Conservation (phyloP, 75 land plant species). For the Selaginella tamariscina region DNA sequence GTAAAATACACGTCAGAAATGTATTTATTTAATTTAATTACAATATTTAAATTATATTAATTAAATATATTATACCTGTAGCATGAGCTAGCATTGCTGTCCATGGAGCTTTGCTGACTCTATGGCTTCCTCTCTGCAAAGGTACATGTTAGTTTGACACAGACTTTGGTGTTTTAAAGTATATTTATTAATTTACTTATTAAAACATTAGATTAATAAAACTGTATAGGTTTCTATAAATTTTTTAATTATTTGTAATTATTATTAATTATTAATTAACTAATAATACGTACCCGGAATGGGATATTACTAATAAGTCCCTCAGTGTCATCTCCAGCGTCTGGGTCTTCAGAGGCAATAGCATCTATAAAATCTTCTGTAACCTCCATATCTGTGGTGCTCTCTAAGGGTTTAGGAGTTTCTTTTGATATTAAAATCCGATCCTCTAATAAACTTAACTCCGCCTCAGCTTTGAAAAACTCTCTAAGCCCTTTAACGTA, state of each 20-base stretch:
- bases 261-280: too few relatives aligned
- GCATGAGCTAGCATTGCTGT: constrained; percentile 8
- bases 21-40: background rate
- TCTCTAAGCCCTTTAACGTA: constrained; percentile 58
- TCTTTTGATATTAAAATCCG: background rate
- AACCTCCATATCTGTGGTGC: background rate
- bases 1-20: too few relatives aligned
- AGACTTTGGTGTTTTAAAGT: too few relatives aligned
- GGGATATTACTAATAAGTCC: constrained; percentile 40
- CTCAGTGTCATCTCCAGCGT: constrained; percentile 40
- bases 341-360: constrained; percentile 43
- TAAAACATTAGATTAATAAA: too few relatives aligned
- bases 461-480: constrained; percentile 69
- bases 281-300: background rate
- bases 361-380: constrained; percentile 86
- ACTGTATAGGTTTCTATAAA: too few relatives aligned
- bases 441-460: constrained; percentile 13
- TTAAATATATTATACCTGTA: background rate
- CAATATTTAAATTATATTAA: background rate
- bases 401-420: background rate
- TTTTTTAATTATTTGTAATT: too few relatives aligned
- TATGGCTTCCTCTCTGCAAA: constrained; percentile 14
- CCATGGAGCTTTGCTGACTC: constrained; percentile 13
- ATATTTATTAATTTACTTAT: too few relatives aligned
- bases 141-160: too few relatives aligned